phyloP scores from a whole-genome alignment of 345 rosid species.

The Carallia brachiata region DNA sequence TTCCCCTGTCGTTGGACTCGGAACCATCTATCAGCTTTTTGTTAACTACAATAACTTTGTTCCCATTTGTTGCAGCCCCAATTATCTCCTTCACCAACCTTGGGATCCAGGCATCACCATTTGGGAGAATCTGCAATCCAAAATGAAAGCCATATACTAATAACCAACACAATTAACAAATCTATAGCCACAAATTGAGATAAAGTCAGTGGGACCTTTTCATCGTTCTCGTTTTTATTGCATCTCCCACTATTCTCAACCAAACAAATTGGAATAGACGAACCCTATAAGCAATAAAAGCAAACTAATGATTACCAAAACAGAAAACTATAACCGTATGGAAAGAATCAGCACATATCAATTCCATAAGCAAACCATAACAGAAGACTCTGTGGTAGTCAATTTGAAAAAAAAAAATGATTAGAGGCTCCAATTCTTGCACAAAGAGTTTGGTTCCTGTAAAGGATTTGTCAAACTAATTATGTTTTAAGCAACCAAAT shows the following conservation, averaged over 20 bases:
- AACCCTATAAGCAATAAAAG: slow-evolving; percentile 40
- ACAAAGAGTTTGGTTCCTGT: background rate
- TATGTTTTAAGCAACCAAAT: no score
- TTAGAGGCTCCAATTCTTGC: background rate
- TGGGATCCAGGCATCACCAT: slow-evolving; percentile 70
- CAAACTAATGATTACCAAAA: background rate
- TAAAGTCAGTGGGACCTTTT: slow-evolving; percentile 48
- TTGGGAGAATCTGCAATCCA: slow-evolving; percentile 53
- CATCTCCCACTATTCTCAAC: slow-evolving; percentile 88
- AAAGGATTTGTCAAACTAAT: no score
- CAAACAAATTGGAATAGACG: slow-evolving; percentile 49
- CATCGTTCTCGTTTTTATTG: slow-evolving; percentile 68
- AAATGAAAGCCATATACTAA: slow-evolving; percentile 1
- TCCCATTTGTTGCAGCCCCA: slow-evolving; percentile 56
- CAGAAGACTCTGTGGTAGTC: no score
- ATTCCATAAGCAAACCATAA: no score
- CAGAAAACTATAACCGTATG: background rate
- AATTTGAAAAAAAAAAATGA: slow-evolving; percentile 3
- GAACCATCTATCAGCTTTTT: slow-evolving; percentile 76
- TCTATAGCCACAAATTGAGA: slow-evolving; percentile 2
- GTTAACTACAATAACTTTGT: slow-evolving; percentile 52
- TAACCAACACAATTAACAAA: background rate
- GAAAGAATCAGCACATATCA: background rate
- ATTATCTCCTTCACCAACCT: slow-evolving; percentile 57
- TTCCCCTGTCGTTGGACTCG: slow-evolving; percentile 60